Base-by-base conservation (phyloP, 208 protist species). In the Lotmaria passim region DNA sequence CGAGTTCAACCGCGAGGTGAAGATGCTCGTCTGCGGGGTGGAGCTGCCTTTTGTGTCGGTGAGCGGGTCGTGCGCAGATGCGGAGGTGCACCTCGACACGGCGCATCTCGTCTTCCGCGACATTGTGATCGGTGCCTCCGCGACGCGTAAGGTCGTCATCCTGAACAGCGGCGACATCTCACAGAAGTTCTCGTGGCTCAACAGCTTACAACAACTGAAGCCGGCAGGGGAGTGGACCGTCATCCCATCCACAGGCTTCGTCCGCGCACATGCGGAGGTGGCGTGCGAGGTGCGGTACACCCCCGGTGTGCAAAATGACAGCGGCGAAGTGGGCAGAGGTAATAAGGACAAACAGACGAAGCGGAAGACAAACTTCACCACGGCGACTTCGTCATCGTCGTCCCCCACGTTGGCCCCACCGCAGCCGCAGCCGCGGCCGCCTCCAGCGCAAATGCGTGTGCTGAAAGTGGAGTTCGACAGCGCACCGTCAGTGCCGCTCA, bases 121-220 rank as follows among this genome's bases (percentile, higher is more conserved):
- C 64, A 90, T 98, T 26, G 93, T 98, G 10, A 57, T 91, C 44
- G 87, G 94, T 43, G 83, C 89, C 28, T 74, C 82, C 0, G 68
- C 91, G 14, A 91, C 83, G 26, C 78, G 88, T 2, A 78, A 81
- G 14, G 75, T 98, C 41, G 73, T 95, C 34, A 89, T 99, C 41
- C 87, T 98, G 72, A 99, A 99, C 82, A 96, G 89, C 59, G 97
- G 98, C 44, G 97, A 99, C 77, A 86, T 99, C 33, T 83, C 91
- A 15, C 91, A 96, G 64, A 87, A 89, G 52, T 99, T 98, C 77
- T 81, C 67, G 58, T 98, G 96, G 93, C 75, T 90, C 39, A 66
- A 52, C 39, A 51, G 62, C 39, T 44, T 72, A 21, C 63, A 79
- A 33, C 66, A 73, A 41, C 56, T 73, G 38, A 46, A 55, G 30